Base-by-base conservation (phyloP, 2,329 filamentous ascomycete species). In the Arthrinium puccinioides region DNA sequence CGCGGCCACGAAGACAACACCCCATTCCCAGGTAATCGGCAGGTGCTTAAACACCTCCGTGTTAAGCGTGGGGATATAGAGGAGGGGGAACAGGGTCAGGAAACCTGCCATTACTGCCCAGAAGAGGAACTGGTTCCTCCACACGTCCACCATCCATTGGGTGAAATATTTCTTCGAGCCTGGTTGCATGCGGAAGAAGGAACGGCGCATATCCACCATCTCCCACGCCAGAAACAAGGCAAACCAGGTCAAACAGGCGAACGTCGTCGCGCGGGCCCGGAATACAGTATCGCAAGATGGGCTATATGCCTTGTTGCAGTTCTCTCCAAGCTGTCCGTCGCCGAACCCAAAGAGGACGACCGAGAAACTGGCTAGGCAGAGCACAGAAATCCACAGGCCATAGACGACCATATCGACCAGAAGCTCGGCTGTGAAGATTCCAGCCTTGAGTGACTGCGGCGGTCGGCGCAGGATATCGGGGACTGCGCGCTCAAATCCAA, bases 161-260 rank as follows among this genome's bases (percentile, higher is more conserved):
- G 76, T 79, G 39, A 81, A 69, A 53, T 78, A 76, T 40, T 62
- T 63, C 50, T 72, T 76, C 18, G 70, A 74, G 13, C 66, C 65
- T 0, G 81, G 77, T 50, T 84, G 74, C 76, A 87, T 84, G 49
- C 74, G 70, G 72, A 88, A 87, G 66, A 88, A 84, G 7, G 75
- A 81, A 29, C 80, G 75, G 16, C 83, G 78, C 61, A 82, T 73
- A 50, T 84, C 72, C 42, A 86, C 70, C 72, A 86, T 82, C 56
- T 88, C 82, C 84, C 84, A 88, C 0, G 84, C 84, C 5, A 86
- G 67, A 64, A 87, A 84, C 14, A 87, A 70, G 1, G 82, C 80
- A 48, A 82, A 82, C 82, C 83, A 87, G 0, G 82, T 87, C 36
- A 87, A 68, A 46, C 76, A 83, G 21, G 79, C 81, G 52, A 87